Percentiles rank a stretch among this genome's conserved stretches.
Evolutionary conservation across 768 basidiomycete species (phyloP).

Genomic region (Leucosporidium yakuticum): DNA sequence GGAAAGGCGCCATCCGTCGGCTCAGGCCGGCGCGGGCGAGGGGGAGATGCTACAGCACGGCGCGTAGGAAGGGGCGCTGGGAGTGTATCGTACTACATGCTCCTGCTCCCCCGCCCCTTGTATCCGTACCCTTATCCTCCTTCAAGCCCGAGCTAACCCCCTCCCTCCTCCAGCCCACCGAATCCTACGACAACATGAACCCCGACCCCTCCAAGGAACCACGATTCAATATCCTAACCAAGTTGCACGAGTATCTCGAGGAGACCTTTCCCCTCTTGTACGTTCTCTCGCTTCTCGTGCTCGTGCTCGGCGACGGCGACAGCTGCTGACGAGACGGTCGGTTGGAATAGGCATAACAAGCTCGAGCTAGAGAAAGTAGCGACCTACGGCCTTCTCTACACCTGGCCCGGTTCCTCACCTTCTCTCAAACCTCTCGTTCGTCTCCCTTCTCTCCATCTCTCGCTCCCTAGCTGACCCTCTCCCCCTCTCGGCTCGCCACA

Average conservation of each 20-base stretch:
- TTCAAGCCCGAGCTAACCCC: background rate
- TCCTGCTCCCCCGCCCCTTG: no score
- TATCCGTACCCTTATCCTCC: no score
- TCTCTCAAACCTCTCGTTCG: constrained; percentile 61
- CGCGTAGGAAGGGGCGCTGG: background rate
- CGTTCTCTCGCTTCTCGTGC: background rate
- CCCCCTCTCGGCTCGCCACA: background rate
- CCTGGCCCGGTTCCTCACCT: constrained; percentile 61
- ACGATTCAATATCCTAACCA: constrained; percentile 3
- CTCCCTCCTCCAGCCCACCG: constrained; percentile 20
- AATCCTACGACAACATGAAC: constrained; percentile 31
- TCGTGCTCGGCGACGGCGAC: constrained; percentile 48
- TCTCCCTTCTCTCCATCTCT: background rate
- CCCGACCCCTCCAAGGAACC: constrained; percentile 13
- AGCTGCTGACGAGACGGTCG: constrained; percentile 57
- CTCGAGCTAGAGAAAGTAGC: constrained; percentile 65
- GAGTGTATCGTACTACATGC: background rate
- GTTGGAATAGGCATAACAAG: constrained; percentile 55
- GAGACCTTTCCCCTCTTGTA: constrained; percentile 43
- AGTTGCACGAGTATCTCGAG: constrained; percentile 27
- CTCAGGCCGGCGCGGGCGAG: no score
- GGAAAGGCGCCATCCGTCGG: background rate
- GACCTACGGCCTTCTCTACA: constrained; percentile 66
- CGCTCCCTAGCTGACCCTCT: background rate
- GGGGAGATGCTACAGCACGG: background rate